phyloP scores from a whole-genome alignment of 768 basidiomycete species.

The Suillus paluster region DNA sequence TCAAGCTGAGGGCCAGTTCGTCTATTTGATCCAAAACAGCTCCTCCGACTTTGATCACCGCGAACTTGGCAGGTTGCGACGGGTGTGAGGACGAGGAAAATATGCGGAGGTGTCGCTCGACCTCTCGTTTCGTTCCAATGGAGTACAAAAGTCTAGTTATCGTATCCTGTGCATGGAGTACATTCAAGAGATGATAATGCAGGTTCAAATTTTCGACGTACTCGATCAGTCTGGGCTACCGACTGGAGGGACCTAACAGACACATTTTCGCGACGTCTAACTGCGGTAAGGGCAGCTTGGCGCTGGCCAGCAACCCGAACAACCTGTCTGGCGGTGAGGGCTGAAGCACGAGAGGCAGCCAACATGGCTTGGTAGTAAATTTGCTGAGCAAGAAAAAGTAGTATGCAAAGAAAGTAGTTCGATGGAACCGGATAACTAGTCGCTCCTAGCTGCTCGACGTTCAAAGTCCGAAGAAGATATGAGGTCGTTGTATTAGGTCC shows the following conservation, averaged over 20 bases:
- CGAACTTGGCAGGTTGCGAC: constrained; percentile 91
- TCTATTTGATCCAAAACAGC: constrained; percentile 92
- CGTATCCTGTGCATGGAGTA: constrained; percentile 68
- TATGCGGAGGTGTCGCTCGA: constrained; percentile 97
- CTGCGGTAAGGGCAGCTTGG: constrained; percentile 45
- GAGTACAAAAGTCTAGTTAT: constrained; percentile 97
- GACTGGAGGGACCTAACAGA: constrained; percentile 56
- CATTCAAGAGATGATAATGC: neutral
- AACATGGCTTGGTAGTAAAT: constrained; percentile 30
- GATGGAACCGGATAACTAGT: too few relatives aligned
- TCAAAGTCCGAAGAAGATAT: neutral
- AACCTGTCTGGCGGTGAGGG: constrained; percentile 44
- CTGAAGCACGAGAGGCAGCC: constrained; percentile 29
- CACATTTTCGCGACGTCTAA: constrained; percentile 41
- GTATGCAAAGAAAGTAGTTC: neutral
- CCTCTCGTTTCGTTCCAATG: constrained; percentile 95
- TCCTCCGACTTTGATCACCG: constrained; percentile 98
- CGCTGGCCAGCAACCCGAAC: constrained; percentile 47
- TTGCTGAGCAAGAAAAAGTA: neutral
- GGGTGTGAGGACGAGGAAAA: constrained; percentile 94
- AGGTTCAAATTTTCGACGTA: constrained; percentile 37
- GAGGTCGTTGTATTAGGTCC: neutral
- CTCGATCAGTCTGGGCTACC: constrained; percentile 76
- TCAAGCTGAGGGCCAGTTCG: constrained; percentile 92
- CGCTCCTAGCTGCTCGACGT: neutral